These are phyloP conservation scores for Wilcoxina mikolae DNA, from an alignment of 495 filamentous ascomycete genomes.

Conservation along the genomic window DNA sequence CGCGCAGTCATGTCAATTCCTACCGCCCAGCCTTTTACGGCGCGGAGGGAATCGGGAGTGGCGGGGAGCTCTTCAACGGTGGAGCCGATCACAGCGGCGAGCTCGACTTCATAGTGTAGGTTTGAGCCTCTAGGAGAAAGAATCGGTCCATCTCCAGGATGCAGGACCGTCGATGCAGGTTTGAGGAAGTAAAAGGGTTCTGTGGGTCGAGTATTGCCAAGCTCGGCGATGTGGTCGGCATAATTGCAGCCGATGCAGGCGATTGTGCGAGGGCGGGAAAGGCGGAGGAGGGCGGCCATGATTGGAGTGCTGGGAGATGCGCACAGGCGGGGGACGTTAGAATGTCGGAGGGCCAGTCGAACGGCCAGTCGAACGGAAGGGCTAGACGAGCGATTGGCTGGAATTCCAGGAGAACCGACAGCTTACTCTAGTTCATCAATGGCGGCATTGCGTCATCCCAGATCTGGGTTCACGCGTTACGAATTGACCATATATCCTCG, in stretches of 20 bases:
- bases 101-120: conserved; percentile 90
- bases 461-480: too few relatives aligned
- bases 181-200: conserved; percentile 99
- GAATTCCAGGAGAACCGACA: too few relatives aligned
- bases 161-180: conserved; percentile 66
- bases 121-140: conserved; percentile 65
- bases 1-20: conserved; percentile 39
- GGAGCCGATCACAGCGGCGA: conserved; percentile 76
- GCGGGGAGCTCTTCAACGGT: conserved; percentile 55
- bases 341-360: background rate
- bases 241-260: conserved; percentile 98
- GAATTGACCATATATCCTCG: too few relatives aligned
- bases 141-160: conserved; percentile 64
- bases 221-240: conserved; percentile 88
- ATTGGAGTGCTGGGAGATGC: background rate
- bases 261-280: conserved; percentile 46
- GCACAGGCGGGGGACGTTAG: conserved; percentile 9
- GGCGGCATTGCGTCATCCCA: too few relatives aligned
- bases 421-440: too few relatives aligned
- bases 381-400: too few relatives aligned
- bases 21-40: conserved; percentile 38
- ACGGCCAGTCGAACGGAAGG: too few relatives aligned
- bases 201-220: conserved; percentile 69
- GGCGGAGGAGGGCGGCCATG: conserved; percentile 13
- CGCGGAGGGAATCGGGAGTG: conserved; percentile 41